These are phyloP conservation scores for Acanthamoeba castellanii DNA, from an alignment of 208 protist genomes.

Conservation along the genomic window DNA sequence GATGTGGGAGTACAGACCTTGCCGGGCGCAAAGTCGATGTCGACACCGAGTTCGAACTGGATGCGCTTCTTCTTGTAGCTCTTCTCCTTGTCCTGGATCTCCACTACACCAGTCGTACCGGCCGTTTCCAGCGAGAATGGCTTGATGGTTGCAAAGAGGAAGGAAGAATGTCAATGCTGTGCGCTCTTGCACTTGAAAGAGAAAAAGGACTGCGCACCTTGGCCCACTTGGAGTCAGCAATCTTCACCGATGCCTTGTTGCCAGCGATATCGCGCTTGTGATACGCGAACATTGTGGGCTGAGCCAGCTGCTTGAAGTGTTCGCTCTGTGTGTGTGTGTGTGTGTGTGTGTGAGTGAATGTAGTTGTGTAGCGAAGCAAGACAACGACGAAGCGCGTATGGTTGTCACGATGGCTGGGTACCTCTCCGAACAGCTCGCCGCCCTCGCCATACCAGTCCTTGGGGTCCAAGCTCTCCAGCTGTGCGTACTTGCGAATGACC, in stretches of 20 bases:
- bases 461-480: constrained; percentile 52
- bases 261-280: constrained; percentile 66
- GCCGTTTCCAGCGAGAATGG: constrained; percentile 65
- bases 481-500: constrained; percentile 4
- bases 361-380: neutral
- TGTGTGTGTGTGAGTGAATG: neutral
- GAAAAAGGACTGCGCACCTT: constrained; percentile 39
- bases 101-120: constrained; percentile 51
- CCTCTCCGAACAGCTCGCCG: constrained; percentile 55
- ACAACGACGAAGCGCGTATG: neutral
- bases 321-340: neutral
- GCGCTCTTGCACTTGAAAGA: too few species aligned
- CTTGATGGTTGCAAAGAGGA: neutral
- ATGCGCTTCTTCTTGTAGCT: constrained; percentile 59
- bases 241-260: constrained; percentile 70
- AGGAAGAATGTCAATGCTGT: neutral
- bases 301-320: constrained; percentile 28
- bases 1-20: neutral
- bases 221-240: constrained; percentile 62
- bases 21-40: constrained; percentile 60
- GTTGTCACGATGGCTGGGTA: neutral
- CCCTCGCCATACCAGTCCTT: constrained; percentile 71
- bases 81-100: constrained; percentile 61
- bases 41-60: constrained; percentile 56
- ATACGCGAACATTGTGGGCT: constrained; percentile 71